phyloP scores from a whole-genome alignment of 2,329 filamentous ascomycete species.

The Aschersonia sp. region DNA sequence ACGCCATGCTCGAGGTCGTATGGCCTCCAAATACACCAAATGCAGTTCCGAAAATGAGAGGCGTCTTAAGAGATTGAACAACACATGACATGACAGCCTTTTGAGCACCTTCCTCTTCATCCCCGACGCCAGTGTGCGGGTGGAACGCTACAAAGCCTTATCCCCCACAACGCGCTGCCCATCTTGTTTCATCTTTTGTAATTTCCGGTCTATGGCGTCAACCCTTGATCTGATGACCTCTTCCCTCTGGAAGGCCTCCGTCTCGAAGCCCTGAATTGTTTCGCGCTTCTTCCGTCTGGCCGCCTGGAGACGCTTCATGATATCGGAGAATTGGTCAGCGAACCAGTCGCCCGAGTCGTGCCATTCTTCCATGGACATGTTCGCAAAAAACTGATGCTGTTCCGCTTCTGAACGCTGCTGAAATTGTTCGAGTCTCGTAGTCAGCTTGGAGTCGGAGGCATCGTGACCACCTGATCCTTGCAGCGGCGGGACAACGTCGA shows the following conservation, averaged over 20 bases:
- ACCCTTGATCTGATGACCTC: slow-evolving; percentile 37
- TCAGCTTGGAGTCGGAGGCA: slow-evolving; percentile 24
- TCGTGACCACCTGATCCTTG: slow-evolving; percentile 19
- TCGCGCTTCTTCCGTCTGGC: slow-evolving; percentile 34
- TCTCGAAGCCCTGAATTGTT: slow-evolving; percentile 35
- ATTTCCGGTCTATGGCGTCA: slow-evolving; percentile 38
- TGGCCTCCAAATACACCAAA: neutral
- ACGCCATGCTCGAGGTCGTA: neutral
- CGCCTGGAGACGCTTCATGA: slow-evolving; percentile 33
- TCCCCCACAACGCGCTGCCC: slow-evolving; percentile 40
- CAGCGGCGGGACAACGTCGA: slow-evolving; percentile 37
- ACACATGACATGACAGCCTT: no score
- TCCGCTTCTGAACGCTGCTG: slow-evolving; percentile 28
- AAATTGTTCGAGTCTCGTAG: slow-evolving; percentile 35
- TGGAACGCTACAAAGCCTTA: slow-evolving; percentile 9
- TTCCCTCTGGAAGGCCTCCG: slow-evolving; percentile 38
- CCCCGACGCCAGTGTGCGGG: no score
- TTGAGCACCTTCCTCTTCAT: no score
- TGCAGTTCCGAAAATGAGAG: neutral
- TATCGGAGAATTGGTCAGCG: slow-evolving; percentile 33
- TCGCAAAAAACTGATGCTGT: slow-evolving; percentile 35
- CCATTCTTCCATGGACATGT: slow-evolving; percentile 41
- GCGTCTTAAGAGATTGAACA: neutral
- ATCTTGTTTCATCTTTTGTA: slow-evolving; percentile 40
- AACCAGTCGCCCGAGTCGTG: slow-evolving; percentile 47